Evolutionary conservation across 768 basidiomycete species (phyloP).

Genomic region (Cystofilobasidium bisporidii): DNA sequence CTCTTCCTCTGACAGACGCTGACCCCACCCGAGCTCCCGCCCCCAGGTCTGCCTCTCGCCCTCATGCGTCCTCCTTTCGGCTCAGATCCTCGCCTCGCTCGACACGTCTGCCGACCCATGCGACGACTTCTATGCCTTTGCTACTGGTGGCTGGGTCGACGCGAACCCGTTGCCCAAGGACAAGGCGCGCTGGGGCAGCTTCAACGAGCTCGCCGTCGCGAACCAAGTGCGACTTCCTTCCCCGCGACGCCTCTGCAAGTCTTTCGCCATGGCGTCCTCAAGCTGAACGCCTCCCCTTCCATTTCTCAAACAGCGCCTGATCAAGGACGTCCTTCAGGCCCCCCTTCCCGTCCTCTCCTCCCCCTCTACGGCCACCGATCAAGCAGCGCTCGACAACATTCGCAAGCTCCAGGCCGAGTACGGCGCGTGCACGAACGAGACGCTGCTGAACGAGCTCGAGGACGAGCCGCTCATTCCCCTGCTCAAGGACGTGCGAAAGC

Average conservation of each 20-base stretch:
- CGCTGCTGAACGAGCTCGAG: conserved; percentile 60
- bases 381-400: conserved; percentile 51
- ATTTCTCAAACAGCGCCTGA: conserved; percentile 47
- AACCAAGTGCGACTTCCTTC: conserved; percentile 13
- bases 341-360: conserved; percentile 29
- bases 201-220: conserved; percentile 45
- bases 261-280: not conserved
- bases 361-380: conserved; percentile 36
- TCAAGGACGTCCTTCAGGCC: conserved; percentile 60
- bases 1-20: too few relatives aligned
- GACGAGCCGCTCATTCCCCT: conserved; percentile 60
- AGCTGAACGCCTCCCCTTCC: not conserved
- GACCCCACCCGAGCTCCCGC: too few relatives aligned
- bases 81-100: conserved; percentile 66
- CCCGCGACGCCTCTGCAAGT: not conserved
- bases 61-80: conserved; percentile 72
- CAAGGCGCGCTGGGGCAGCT: conserved; percentile 62
- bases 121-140: conserved; percentile 86
- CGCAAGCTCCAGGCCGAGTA: conserved; percentile 51
- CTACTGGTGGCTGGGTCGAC: conserved; percentile 81
- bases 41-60: conserved; percentile 63
- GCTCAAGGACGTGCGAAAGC: conserved; percentile 48
- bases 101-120: conserved; percentile 83
- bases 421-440: conserved; percentile 70
- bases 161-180: conserved; percentile 77